A percentile compares a stretch with the other conserved stretches of the same genome.
Evolutionary conservation across 352 stramenopile species (phyloP).

Genomic region (Phytopythium kandeliae): DNA sequence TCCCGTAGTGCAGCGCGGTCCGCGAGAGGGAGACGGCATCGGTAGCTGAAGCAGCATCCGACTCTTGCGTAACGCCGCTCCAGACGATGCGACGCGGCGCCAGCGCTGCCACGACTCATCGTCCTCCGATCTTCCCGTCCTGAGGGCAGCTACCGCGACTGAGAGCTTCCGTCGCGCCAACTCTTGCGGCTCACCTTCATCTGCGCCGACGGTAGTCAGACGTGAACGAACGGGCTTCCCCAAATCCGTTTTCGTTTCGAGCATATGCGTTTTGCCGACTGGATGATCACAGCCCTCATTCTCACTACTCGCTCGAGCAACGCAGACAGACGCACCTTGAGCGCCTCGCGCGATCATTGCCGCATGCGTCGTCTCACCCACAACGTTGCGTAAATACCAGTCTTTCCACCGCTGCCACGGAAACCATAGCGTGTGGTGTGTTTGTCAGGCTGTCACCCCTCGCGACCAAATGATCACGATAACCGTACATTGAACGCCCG

Average conservation of each 20-base stretch:
- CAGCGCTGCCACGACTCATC: conserved; percentile 26
- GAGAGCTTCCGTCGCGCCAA: background rate
- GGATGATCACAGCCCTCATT: background rate
- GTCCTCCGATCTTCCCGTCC: background rate
- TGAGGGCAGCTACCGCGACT: background rate
- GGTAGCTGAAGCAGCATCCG: background rate
- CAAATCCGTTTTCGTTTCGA: background rate
- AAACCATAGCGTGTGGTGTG: background rate
- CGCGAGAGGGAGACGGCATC: background rate
- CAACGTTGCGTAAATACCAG: conserved; percentile 32
- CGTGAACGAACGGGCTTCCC: background rate
- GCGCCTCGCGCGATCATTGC: conserved; percentile 43
- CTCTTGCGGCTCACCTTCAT: background rate
- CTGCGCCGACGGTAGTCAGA: background rate
- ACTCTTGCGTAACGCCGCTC: background rate
- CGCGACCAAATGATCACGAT: no score
- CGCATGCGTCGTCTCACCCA: conserved; percentile 55
- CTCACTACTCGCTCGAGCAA: background rate
- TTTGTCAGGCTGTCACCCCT: no score
- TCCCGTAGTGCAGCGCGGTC: no score
- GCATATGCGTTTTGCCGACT: background rate
- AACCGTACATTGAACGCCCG: conserved; percentile 24
- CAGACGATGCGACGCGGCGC: conserved; percentile 13
- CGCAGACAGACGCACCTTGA: background rate
- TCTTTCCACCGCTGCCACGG: conserved; percentile 42